phyloP scores from a whole-genome alignment of 106 monocot genomes.

The Allium fistulosum region DNA sequence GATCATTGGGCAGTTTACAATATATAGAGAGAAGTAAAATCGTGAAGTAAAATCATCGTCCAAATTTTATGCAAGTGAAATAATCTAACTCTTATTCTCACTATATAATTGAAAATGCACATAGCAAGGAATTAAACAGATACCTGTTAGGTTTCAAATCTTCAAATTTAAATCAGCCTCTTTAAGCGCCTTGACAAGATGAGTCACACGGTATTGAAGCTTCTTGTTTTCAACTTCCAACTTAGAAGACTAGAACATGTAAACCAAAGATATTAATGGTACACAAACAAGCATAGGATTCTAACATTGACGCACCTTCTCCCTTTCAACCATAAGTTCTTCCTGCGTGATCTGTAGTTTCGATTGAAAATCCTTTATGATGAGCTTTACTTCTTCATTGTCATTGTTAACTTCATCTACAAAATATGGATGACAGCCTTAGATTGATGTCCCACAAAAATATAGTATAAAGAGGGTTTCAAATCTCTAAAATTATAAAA shows the following conservation, averaged over 20 bases:
- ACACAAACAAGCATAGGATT: not conserved
- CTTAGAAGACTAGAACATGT: conserved; percentile 32
- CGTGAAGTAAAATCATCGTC: no score
- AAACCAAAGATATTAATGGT: not conserved
- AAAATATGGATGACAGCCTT: not conserved
- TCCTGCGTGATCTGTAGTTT: conserved; percentile 45
- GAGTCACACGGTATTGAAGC: conserved; percentile 54
- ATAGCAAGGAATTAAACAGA: not conserved
- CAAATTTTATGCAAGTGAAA: no score
- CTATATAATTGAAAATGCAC: no score
- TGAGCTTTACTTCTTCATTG: conserved; percentile 24
- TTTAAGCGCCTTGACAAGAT: conserved; percentile 38
- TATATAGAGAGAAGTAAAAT: no score
- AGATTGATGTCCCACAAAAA: no score
- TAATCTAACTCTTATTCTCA: no score
- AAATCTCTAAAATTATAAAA: no score
- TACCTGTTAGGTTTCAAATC: conserved; percentile 5
- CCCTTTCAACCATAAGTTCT: conserved; percentile 34
- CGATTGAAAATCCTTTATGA: conserved; percentile 39
- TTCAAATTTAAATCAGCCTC: conserved; percentile 36
- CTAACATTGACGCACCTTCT: conserved; percentile 27
- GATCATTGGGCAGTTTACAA: no score
- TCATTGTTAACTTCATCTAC: conserved; percentile 18
- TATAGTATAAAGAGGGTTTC: no score
- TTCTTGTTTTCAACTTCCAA: conserved; percentile 51